phyloP scores from a whole-genome alignment of 352 stramenopile species.

The Phytophthora aleatoria region DNA sequence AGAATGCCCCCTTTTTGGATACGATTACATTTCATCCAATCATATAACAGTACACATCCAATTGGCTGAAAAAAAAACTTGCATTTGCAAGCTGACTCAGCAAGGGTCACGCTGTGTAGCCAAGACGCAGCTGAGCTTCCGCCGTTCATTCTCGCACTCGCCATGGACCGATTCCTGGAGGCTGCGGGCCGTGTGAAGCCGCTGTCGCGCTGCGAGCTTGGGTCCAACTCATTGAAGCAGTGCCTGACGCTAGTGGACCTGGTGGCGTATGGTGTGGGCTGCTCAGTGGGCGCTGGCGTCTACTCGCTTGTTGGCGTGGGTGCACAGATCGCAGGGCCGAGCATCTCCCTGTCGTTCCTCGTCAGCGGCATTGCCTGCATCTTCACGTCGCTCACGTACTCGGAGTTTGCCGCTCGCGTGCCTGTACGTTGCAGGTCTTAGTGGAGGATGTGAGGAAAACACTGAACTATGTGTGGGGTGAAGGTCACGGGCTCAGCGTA shows the following conservation, averaged over 20 bases:
- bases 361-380: slow-evolving; percentile 88
- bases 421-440: slow-evolving; percentile 51
- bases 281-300: slow-evolving; percentile 91
- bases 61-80: slow-evolving; percentile 34
- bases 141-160: neutral
- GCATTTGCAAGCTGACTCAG: neutral
- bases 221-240: slow-evolving; percentile 47
- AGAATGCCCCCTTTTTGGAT: slow-evolving; percentile 33
- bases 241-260: slow-evolving; percentile 81
- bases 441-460: neutral
- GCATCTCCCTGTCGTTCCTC: slow-evolving; percentile 92
- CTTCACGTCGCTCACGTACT: slow-evolving; percentile 92
- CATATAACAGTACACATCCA: neutral
- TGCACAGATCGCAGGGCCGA: slow-evolving; percentile 83
- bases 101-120: neutral
- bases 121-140: neutral
- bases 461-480: slow-evolving; percentile 16
- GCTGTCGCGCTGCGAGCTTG: slow-evolving; percentile 58
- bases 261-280: slow-evolving; percentile 91
- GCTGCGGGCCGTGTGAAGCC: slow-evolving; percentile 75
- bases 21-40: slow-evolving; percentile 24
- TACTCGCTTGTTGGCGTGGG: slow-evolving; percentile 91
- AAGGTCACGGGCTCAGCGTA: slow-evolving; percentile 90
- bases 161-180: slow-evolving; percentile 57
- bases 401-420: slow-evolving; percentile 87